These are phyloP conservation scores for Plasmopara viticola DNA, from an alignment of 352 stramenopile genomes.

Conservation along the genomic window DNA sequence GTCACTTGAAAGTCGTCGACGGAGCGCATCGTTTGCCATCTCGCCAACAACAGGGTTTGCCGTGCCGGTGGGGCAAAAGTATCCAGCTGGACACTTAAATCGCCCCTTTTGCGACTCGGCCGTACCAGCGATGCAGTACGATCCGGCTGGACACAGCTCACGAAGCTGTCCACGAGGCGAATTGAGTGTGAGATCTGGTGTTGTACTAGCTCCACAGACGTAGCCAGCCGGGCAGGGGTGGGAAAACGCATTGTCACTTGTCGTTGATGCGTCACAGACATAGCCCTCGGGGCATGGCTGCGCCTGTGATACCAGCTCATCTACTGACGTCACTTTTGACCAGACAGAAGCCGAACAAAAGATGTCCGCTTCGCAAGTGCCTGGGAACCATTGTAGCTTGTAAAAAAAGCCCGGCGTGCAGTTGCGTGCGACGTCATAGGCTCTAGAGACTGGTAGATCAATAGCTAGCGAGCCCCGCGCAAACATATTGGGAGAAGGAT, in stretches of 20 bases:
- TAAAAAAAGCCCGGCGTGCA: conserved; percentile 91
- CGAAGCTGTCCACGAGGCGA: conserved; percentile 85
- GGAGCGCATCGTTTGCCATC: conserved; percentile 88
- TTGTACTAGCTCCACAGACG: conserved; percentile 91
- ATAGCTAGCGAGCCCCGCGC: conserved; percentile 82
- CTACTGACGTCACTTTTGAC: conserved; percentile 19
- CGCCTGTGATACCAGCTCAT: conserved; percentile 59
- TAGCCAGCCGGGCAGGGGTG: conserved; percentile 89
- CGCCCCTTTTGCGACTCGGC: conserved; percentile 74
- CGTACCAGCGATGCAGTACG: conserved; percentile 86
- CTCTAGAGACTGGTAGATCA: conserved; percentile 73
- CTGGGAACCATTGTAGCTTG: conserved; percentile 89
- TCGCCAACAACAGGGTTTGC: conserved; percentile 77
- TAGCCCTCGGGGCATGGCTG: conserved; percentile 92
- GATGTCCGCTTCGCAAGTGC: conserved; percentile 94
- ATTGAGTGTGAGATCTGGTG: conserved; percentile 87
- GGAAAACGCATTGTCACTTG: conserved; percentile 60
- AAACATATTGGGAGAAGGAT: conserved; percentile 79
- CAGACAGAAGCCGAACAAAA: conserved; percentile 74
- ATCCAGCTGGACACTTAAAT: conserved; percentile 79
- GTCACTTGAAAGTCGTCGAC: conserved; percentile 47
- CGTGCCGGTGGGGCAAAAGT: conserved; percentile 95
- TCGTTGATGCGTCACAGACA: conserved; percentile 91
- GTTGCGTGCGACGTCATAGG: conserved; percentile 87
- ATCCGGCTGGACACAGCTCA: conserved; percentile 84